Base-by-base conservation (phyloP, 192 early-diverging fungal genomes). In the Phycomyces blakesleeanus region DNA sequence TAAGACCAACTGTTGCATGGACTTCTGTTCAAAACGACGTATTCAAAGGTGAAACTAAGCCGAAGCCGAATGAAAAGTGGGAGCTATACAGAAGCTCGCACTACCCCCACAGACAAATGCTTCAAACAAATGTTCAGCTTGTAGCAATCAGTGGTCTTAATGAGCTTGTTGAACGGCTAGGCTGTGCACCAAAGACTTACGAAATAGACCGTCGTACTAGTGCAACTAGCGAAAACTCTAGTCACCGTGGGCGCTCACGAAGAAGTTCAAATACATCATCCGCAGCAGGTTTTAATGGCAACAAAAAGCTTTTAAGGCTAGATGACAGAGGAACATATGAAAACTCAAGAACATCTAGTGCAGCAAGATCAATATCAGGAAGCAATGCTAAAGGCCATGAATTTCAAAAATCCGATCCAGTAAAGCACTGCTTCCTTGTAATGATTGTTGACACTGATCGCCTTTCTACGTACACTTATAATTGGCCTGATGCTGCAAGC, bases 81-180 rank as follows among this genome's bases (percentile, higher is more conserved):
- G 63, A 65, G 20, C n/a, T 65, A 8, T 65, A 65, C 29, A 41
- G 27, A 37, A 52, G 63, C 2, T 57, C 42, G 9, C 39, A 44
- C 12, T 56, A 57, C 8, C 24, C 54, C 16, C 55, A 58, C 1
- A 24, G 56, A 14, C 42, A 66, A 38, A 57, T 57, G 21, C 15
- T 66, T 9, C 56, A 66, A 52, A 57, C 69, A 56, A 73, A 69
- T 25, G 57, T 67, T 24, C 71, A 73, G 9, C 74, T 78, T 58
- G 67, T 83, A 24, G 44, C 80, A 16, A 74, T 83, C 41, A 74
- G 79, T 47, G 81, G 81, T 16, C 62, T 83, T 5, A 75, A 78
- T 49, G 81, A 83, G 16, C 53, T 83, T 44, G 60, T 61, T 22
- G 71, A 71, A 57, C 71, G 72, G 51, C 65, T 73, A 14, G 73